Evolutionary conservation across 106 monocot genomes (phyloP).

Genomic region (Hemerocallis citrina): DNA sequence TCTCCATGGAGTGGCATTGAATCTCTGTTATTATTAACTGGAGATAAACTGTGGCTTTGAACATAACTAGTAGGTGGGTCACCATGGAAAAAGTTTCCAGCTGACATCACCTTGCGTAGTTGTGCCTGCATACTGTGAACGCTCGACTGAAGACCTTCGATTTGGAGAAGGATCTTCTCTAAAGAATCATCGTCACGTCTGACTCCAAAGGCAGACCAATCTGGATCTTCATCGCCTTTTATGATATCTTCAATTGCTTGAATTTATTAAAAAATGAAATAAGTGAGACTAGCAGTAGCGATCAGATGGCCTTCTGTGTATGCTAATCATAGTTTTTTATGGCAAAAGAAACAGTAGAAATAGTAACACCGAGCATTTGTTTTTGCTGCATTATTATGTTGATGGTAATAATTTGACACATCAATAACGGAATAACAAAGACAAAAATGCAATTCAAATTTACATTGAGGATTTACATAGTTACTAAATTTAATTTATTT

Average conservation of each 20-base stretch:
- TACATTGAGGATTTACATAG: no score
- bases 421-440: no score
- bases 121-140: conserved; percentile 40
- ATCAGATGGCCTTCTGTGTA: neutral
- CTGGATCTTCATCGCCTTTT: conserved; percentile 29
- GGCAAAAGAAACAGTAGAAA: neutral
- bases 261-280: neutral
- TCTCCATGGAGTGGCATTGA: conserved; percentile 9
- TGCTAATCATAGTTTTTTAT: neutral
- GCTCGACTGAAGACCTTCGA: conserved; percentile 54
- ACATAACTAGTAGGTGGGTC: conserved; percentile 16
- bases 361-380: no score
- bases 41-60: conserved; percentile 61
- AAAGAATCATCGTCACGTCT: conserved; percentile 32
- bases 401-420: no score
- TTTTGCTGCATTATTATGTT: no score
- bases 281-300: neutral
- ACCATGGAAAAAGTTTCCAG: conserved; percentile 5
- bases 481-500: no score
- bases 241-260: conserved; percentile 26
- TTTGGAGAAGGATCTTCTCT: conserved; percentile 60
- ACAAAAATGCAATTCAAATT: no score
- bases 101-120: conserved; percentile 32
- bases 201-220: conserved; percentile 36
- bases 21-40: conserved; percentile 32